These are phyloP conservation scores for Pedinophyceae sp. DNA, from an alignment of 139 green algal species.

Conservation along the genomic window DNA sequence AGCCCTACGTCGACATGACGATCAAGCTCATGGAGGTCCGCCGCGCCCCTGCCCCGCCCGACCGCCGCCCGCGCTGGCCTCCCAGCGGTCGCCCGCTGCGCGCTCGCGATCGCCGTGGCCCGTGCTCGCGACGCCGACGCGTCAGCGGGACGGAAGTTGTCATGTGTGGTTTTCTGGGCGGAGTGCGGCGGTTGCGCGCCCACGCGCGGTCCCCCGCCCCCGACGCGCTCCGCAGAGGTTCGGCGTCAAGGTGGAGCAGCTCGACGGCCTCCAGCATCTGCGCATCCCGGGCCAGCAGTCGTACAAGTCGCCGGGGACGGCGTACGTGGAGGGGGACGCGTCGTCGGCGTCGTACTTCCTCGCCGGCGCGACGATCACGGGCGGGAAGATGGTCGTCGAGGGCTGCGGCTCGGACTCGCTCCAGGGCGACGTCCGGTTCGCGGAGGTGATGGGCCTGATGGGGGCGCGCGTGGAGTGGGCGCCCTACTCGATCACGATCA, in stretches of 20 bases:
- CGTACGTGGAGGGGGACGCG: conserved; percentile 93
- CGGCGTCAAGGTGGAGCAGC: conserved; percentile 53
- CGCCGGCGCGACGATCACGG: conserved; percentile 82
- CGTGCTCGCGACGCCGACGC: too few species aligned
- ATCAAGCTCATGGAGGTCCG: conserved; percentile 94
- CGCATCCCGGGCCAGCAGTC: conserved; percentile 39
- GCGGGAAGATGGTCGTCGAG: conserved; percentile 72
- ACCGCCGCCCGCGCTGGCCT: too few species aligned
- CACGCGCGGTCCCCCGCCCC: too few species aligned
- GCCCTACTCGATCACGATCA: conserved; percentile 84
- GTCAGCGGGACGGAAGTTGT: too few species aligned
- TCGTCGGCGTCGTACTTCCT: conserved; percentile 91
- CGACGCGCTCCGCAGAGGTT: too few species aligned
- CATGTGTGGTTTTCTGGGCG: too few species aligned
- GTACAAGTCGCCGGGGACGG: conserved; percentile 76
- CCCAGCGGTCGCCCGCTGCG: too few species aligned
- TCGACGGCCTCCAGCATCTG: conserved; percentile 47
- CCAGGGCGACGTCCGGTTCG: conserved; percentile 83
- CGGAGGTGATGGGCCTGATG: conserved; percentile 91
- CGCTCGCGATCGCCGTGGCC: too few species aligned
- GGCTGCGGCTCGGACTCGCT: conserved; percentile 84
- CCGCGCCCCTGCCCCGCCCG: too few species aligned
- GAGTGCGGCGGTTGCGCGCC: too few species aligned
- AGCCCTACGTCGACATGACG: conserved; percentile 98
- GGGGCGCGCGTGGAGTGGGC: conserved; percentile 80